Base-by-base conservation (phyloP, 768 basidiomycete genomes). In the Erythrobasidium yunnanense region DNA sequence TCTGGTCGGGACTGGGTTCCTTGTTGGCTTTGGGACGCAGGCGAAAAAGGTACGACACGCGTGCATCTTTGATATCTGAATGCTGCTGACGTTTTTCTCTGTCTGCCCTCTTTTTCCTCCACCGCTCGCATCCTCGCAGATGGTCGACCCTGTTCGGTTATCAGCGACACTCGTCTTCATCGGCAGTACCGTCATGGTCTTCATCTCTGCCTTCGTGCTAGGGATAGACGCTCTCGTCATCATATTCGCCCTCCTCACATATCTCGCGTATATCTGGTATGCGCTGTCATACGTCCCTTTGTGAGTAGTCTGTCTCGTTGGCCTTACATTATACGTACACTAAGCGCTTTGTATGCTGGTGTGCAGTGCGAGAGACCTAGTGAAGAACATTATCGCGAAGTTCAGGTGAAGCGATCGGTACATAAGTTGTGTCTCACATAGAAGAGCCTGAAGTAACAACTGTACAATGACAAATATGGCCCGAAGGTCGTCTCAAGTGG, bases 221-320 rank as follows among this genome's bases (percentile, higher is more conserved):
- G 60, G 60, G 2, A 63, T 63, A 13, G 60, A 63, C 32, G 60
- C 60, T 5, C 47, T 63, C 23, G 60, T 63, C 22, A 63, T 63
- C 30, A 23, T 20, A 7, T 47, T 33, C 20, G 46, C 60, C 29
- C 47, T 63, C 27, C 2, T 51, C 8, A 63, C 60, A 35, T 63
- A 63, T 51, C 60, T 63, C 15, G 60, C 60, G 17, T 63, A 63
- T 23, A 11, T 63, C n/a, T 63, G 60, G 60, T 63, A 63, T 33
- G 42, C 42, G 20, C 60, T 63, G 20, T 34, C 32, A 22, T 63
- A 63, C 46, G 33, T 63, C 22, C 60, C 60, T 17, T 63, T 49
- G 45, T 49, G 25, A 51, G 46, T 51, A 6, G 27, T 7, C 7
- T 35, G 20, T 18, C 27, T 42, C 20, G n/a, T 13, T 18, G 7